Conservation (phyloP, 306 rosid genomes). For the Dryas drummondii region DNA sequence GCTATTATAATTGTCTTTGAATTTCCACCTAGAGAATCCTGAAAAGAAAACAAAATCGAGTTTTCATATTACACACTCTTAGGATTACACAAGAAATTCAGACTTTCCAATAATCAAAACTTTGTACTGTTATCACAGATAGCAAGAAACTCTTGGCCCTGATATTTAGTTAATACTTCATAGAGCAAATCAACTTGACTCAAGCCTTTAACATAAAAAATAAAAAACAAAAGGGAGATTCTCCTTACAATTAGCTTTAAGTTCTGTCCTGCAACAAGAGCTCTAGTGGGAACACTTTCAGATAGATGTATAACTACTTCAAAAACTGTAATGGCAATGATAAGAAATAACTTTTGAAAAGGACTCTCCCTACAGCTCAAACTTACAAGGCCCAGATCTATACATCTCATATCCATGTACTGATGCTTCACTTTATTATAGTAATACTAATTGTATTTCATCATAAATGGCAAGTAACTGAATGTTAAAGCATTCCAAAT, state of each 20-base stretch:
- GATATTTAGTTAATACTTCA: not conserved
- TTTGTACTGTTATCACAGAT: not conserved
- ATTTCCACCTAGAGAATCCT: constrained; percentile 98
- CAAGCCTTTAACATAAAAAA: not conserved
- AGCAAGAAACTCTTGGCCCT: not conserved
- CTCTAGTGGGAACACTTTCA: not conserved
- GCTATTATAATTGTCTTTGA: constrained; percentile 89
- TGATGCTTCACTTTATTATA: not conserved
- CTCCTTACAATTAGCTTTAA: not conserved
- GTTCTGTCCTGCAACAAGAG: not conserved
- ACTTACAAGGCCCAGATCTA: no score
- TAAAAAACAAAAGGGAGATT: not conserved
- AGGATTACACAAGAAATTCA: not conserved
- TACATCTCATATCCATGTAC: not conserved
- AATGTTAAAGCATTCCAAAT: constrained; percentile 1
- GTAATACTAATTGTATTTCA: not conserved
- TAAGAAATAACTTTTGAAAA: not conserved
- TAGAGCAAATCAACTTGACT: not conserved
- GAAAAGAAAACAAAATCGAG: constrained; percentile 37
- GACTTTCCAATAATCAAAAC: not conserved
- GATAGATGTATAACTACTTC: not conserved
- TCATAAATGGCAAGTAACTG: not conserved
- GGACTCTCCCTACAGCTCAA: no score
- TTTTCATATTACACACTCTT: not conserved
- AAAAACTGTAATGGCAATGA: not conserved